Base-by-base conservation (phyloP, 2,329 filamentous ascomycete species). In the Didymella pomorum region DNA sequence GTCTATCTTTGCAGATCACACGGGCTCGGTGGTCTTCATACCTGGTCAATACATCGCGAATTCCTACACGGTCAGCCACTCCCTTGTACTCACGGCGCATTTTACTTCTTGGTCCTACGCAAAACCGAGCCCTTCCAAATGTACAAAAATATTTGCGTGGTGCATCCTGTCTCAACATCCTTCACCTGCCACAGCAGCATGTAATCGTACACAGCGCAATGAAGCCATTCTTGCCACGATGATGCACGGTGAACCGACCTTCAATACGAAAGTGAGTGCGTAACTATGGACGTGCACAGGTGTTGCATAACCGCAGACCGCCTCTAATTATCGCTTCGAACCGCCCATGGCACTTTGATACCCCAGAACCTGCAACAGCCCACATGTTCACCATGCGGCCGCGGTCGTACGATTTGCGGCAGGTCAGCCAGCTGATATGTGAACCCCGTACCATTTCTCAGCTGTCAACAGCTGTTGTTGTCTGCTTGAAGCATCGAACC, bases 391-490 rank as follows among this genome's bases (percentile, higher is more conserved):
- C 21, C 23, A 28, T 20, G 39, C 41, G 29, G 29, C 23, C 23
- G 41, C 29, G 26, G 16, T 52, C 31, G 29, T 43, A 31, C 23
- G 28, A 52, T 44, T 35, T 11, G 28, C 49, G 29, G 39, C 29
- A 16, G 26, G 28, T 10, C 26, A 44, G 49, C 39, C 4, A 28
- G 49, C 41, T 52, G 21, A 37, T 26, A 28, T 44, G 39, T 35
- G 25, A 20, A 37, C 2, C 10, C 28, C 49, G 25, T 11, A 28
- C 21, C 16, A 47, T 10, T 29, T 39, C 31, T 39, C 29, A 41
- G 31, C 31, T 53, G 31, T 26, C 31, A 41, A 39, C 31, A 23
- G 25, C 33, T 56, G 44, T 51, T 45, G 21, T 31, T 28, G 21
- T 35, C 39, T 45, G 29, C 3, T 11, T 11, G 33, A 37, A 16